Evolutionary conservation across 805 yeast genomes (phyloP).

Genomic region (Allodekkera sacchari): DNA sequence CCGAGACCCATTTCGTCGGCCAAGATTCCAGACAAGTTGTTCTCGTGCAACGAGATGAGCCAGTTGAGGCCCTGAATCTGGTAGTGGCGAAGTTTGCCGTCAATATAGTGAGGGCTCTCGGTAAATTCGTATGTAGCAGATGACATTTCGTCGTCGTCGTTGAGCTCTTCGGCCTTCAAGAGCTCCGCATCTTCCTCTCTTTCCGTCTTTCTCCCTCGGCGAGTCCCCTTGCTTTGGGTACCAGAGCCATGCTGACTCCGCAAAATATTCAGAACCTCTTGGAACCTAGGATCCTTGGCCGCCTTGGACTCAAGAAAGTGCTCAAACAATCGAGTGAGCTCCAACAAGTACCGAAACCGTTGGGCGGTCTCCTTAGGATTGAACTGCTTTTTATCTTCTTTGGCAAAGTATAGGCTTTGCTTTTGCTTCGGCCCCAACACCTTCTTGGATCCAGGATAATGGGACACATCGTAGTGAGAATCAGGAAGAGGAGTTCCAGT

Average conservation of each 20-base stretch:
- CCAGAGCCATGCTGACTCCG: constrained; percentile 7
- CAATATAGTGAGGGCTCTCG: constrained; percentile 42
- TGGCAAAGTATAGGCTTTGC: constrained; percentile 24
- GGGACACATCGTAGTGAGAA: constrained; percentile 9
- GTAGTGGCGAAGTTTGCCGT: constrained; percentile 61
- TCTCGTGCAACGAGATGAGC: constrained; percentile 61
- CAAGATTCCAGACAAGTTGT: constrained; percentile 63
- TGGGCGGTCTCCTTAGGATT: constrained; percentile 54
- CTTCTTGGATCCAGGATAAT: constrained; percentile 8
- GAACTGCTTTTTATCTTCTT: constrained; percentile 27
- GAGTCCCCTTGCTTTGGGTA: constrained; percentile 18
- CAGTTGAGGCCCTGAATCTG: constrained; percentile 79
- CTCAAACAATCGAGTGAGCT: constrained; percentile 56
- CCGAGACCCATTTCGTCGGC: constrained; percentile 89
- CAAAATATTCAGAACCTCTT: constrained; percentile 39
- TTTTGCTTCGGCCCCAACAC: constrained; percentile 7
- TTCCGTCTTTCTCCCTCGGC: constrained; percentile 61
- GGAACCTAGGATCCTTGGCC: constrained; percentile 48
- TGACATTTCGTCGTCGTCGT: constrained; percentile 12
- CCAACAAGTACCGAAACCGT: constrained; percentile 58
- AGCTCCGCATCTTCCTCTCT: constrained; percentile 74
- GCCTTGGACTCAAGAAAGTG: constrained; percentile 65
- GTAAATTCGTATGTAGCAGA: constrained; percentile 36
- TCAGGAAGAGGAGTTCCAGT: too few species aligned
- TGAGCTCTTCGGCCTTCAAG: constrained; percentile 42